A percentile compares a stretch with the other conserved stretches of the same genome.
Conservation (phyloP, 805 yeast species). For the Myxozyma kluyveri region DNA sequence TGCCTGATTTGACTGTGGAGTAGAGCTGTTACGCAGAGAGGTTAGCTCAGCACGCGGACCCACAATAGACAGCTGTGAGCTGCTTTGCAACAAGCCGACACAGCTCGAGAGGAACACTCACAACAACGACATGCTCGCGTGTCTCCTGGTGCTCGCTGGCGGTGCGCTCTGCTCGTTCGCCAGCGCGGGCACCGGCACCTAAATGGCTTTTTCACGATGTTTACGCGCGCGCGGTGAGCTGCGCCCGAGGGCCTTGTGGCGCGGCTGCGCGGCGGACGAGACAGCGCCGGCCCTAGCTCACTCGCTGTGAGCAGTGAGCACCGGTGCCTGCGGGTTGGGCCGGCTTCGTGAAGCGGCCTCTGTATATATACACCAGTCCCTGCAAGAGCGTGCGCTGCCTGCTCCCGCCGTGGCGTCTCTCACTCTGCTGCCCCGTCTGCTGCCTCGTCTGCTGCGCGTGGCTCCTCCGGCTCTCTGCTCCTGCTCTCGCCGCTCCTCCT, state of each 20-base stretch:
- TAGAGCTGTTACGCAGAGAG: too few relatives aligned
- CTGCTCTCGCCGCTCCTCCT: not conserved
- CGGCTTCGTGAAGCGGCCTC: too few relatives aligned
- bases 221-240: too few relatives aligned
- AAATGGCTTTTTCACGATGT: too few relatives aligned
- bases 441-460: not conserved
- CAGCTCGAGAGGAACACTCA: not conserved
- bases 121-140: constrained; percentile 13
- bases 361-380: not conserved
- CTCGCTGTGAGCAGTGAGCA: too few relatives aligned
- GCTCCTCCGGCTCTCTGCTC: not conserved
- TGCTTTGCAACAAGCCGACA: too few relatives aligned
- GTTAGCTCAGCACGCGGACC: too few relatives aligned
- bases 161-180: too few relatives aligned
- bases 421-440: not conserved
- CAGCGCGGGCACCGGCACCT: too few relatives aligned
- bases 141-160: too few relatives aligned
- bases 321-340: too few relatives aligned
- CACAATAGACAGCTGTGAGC: too few relatives aligned
- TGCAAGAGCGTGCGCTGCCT: not conserved
- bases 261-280: not conserved
- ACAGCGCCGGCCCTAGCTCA: not conserved
- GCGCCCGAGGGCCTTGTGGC: not conserved
- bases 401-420: not conserved
- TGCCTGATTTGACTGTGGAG: constrained; percentile 7